phyloP scores from a whole-genome alignment of 1,284 basidiomycete species.

The Irpex rosettiformis region DNA sequence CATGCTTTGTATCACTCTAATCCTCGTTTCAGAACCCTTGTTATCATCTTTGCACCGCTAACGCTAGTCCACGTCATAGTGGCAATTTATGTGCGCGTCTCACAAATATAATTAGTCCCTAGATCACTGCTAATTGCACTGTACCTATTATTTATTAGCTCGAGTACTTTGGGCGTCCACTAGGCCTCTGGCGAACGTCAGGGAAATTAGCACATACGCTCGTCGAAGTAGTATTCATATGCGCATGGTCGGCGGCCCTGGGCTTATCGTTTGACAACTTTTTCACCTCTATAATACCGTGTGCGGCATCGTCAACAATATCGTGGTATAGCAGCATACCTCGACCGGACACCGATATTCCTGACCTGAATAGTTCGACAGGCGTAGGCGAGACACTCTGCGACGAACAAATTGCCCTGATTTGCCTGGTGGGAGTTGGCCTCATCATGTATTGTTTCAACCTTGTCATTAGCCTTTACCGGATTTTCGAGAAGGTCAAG shows the following conservation, averaged over 20 bases:
- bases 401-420: conserved; percentile 67
- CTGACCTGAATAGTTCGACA: conserved; percentile 36
- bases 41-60: conserved; percentile 84
- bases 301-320: conserved; percentile 50
- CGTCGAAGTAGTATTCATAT: conserved; percentile 84
- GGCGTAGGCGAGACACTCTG: conserved; percentile 58
- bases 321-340: conserved; percentile 65
- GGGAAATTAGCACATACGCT: conserved; percentile 79
- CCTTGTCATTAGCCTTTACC: conserved; percentile 80
- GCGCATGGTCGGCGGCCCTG: conserved; percentile 88
- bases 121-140: not conserved
- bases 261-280: conserved; percentile 89
- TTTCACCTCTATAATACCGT: conserved; percentile 83
- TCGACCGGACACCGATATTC: conserved; percentile 38
- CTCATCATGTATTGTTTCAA: conserved; percentile 77
- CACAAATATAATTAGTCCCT: not conserved
- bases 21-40: conserved; percentile 57
- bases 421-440: conserved; percentile 72
- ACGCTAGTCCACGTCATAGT: conserved; percentile 85
- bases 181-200: conserved; percentile 87
- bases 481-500: conserved; percentile 88
- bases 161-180: conserved; percentile 88
- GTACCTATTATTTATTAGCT: conserved; percentile 41
- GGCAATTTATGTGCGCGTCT: conserved; percentile 69
- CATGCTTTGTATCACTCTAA: conserved; percentile 11